Percentiles rank a stretch among this genome's conserved stretches.
Evolutionary conservation across 1,284 basidiomycete species (phyloP).

Genomic region (Rhodotorula sp.): DNA sequence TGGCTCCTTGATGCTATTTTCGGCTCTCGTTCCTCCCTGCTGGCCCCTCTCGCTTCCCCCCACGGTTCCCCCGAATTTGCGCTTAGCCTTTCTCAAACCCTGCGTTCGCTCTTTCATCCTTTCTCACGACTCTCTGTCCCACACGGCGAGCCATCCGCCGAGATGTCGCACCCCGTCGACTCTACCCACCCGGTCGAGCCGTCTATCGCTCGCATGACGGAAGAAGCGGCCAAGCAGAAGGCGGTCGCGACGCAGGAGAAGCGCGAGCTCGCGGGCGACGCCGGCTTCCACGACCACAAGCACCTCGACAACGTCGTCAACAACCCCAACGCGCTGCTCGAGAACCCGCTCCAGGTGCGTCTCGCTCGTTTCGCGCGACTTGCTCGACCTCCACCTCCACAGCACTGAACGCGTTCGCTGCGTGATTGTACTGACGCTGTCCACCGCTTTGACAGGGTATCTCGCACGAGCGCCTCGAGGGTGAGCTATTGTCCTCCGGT

Average conservation of each 20-base stretch:
- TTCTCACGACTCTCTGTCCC: not conserved
- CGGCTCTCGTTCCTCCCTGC: not conserved
- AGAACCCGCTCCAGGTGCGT: slow-evolving; percentile 40
- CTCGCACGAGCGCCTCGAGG: slow-evolving; percentile 39
- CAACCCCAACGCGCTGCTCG: slow-evolving; percentile 9
- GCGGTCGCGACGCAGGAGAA: slow-evolving; percentile 16
- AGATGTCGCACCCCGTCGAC: slow-evolving; percentile 13
- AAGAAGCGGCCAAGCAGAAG: slow-evolving; percentile 20
- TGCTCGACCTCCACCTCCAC: not conserved
- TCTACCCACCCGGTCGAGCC: slow-evolving; percentile 15
- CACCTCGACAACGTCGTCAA: slow-evolving; percentile 9
- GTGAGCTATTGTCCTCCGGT: not conserved
- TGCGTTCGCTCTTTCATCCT: not conserved
- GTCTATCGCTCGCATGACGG: slow-evolving; percentile 9
- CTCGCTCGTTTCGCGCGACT: too few species aligned
- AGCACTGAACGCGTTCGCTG: not conserved
- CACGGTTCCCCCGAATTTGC: not conserved
- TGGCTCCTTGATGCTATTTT: too few species aligned
- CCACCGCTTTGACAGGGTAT: slow-evolving; percentile 30
- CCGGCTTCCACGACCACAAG: not conserved
- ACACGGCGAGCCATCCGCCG: not conserved
- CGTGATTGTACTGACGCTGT: not conserved
- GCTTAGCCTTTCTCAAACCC: not conserved
- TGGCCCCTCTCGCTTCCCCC: not conserved
- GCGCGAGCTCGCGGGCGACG: slow-evolving; percentile 28